Evolutionary conservation across 2,329 filamentous ascomycete species (phyloP), one percentile per base, ranked within the genome.

Genomic region (Cladophialophora carrionii): DNA sequence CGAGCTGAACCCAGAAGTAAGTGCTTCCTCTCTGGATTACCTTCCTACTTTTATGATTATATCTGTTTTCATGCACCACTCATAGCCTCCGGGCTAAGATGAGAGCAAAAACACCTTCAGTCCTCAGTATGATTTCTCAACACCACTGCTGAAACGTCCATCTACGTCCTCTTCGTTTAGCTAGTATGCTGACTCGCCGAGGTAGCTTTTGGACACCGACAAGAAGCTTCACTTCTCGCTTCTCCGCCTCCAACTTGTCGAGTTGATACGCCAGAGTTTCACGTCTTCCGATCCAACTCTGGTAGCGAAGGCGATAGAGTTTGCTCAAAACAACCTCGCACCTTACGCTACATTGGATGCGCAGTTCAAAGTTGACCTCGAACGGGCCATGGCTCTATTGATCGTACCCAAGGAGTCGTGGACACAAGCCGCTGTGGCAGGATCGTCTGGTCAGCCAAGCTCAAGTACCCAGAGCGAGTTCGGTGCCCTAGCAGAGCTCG

Each of bases 61-160:
- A 91, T 84, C 85, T 84, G 90, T 84, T 93, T 88, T 96, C 94
- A 99, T 99, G 95, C 95, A 99, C 95, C 95, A 99, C 95, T 92
- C 95, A 92, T 95, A 98, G 84, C 84, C 85, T 87, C 88, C 86
- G 83, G 83, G 88, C 86, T 80, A 87, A 95, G 95, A 96, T 96
- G 94, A 98, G 85, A 87, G 88, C 88, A 83, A 82, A 87, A 85
- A 81, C 82, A 83, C 81, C 88, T 90, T 90, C 88, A 91, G 87
- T 90, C 87, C 86, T 90, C 87, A 90, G 86, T 88, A 92, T 95
- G 91, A 96, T 83, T 84, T 78, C 71, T 29, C 73, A 73, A 67
- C 75, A 32, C 34, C 4, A 54, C 31, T 53, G 22, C 51, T 52
- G 26, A 22, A 10, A 20, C 71, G 43, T 74, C 62, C 57, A 49